These are phyloP conservation scores for Astragalus glycyphyllos DNA, from an alignment of 306 rosid species.

Conservation along the genomic window DNA sequence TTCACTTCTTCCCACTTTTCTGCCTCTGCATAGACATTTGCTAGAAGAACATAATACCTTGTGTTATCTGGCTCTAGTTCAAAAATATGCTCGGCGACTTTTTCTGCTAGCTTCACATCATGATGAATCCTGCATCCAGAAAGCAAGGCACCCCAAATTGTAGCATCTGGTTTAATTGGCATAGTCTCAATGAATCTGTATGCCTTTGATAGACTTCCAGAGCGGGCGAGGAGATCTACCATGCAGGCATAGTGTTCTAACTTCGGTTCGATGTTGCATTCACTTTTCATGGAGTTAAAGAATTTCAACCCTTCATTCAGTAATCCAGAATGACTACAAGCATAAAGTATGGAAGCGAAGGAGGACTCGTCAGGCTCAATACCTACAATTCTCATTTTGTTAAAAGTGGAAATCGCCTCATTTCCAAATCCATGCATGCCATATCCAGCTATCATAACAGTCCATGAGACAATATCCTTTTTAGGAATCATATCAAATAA, in stretches of 20 bases:
- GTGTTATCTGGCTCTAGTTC: slow-evolving; percentile 74
- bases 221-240: slow-evolving; percentile 66
- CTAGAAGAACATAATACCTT: slow-evolving; percentile 64
- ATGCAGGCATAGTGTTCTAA: slow-evolving; percentile 75
- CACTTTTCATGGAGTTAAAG: slow-evolving; percentile 60
- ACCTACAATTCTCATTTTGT: slow-evolving; percentile 44
- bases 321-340: slow-evolving; percentile 76
- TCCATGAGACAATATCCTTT: slow-evolving; percentile 45
- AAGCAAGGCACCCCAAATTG: slow-evolving; percentile 74
- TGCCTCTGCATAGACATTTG: slow-evolving; percentile 70
- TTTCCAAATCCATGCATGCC: slow-evolving; percentile 77
- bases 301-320: slow-evolving; percentile 64
- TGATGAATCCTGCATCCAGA: slow-evolving; percentile 66
- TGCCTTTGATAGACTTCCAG: slow-evolving; percentile 64
- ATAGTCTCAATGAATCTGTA: slow-evolving; percentile 59
- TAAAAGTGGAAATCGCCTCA: slow-evolving; percentile 60
- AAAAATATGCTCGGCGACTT: slow-evolving; percentile 50
- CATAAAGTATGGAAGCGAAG: slow-evolving; percentile 66
- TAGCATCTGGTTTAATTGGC: slow-evolving; percentile 71
- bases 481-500: slow-evolving; percentile 42
- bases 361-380: slow-evolving; percentile 51
- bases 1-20: slow-evolving; percentile 74
- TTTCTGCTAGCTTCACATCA: slow-evolving; percentile 48
- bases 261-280: slow-evolving; percentile 56
- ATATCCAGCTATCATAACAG: slow-evolving; percentile 54